These are phyloP conservation scores for Platanthera zijinensis DNA, from an alignment of 106 monocot genomes.

Conservation along the genomic window DNA sequence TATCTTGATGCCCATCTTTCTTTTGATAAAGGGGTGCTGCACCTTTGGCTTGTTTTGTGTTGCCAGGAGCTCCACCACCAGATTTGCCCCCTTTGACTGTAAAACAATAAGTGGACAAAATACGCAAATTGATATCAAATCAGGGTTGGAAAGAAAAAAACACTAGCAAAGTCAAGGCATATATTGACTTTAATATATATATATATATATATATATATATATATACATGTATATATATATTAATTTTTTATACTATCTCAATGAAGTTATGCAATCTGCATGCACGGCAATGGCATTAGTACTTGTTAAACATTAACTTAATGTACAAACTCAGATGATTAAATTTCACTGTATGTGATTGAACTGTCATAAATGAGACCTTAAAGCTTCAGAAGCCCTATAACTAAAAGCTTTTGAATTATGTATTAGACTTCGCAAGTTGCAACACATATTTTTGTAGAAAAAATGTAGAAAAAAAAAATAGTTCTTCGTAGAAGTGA, in stretches of 20 bases:
- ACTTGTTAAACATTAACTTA: neutral
- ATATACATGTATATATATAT: too few relatives aligned
- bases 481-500: neutral
- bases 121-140: neutral
- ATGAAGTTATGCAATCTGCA: neutral
- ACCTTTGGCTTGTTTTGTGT: constrained; percentile 34
- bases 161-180: neutral
- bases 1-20: constrained; percentile 54
- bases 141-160: neutral
- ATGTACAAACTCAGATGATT: neutral
- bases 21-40: constrained; percentile 41
- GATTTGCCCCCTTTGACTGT: neutral
- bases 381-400: neutral
- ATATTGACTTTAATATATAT: neutral
- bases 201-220: neutral
- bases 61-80: constrained; percentile 13
- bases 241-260: neutral
- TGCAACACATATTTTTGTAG: neutral
- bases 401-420: neutral
- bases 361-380: neutral
- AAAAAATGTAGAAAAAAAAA: neutral
- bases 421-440: neutral
- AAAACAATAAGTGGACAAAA: neutral
- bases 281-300: neutral
- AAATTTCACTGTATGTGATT: neutral